Evolutionary conservation across 495 filamentous ascomycete genomes (phyloP).

Genomic region (Penicillium tannophilum): DNA sequence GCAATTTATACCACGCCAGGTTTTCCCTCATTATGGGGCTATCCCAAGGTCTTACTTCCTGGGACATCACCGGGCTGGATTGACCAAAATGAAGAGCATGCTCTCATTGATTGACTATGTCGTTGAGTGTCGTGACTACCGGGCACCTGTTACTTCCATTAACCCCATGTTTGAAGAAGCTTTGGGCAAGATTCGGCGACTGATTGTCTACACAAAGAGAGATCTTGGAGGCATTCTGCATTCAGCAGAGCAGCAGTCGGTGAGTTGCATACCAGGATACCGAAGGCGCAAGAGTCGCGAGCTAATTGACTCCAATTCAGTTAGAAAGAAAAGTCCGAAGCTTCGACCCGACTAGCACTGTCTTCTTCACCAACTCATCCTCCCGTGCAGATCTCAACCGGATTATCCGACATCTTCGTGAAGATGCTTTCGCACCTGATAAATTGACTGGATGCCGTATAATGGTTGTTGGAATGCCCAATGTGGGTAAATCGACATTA

Average conservation of each 20-base stretch:
- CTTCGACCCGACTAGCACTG: conserved; percentile 59
- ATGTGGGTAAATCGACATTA: conserved; percentile 87
- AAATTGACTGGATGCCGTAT: conserved; percentile 71
- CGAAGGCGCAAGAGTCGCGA: background rate
- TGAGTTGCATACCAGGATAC: conserved; percentile 22
- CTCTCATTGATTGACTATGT: conserved; percentile 83
- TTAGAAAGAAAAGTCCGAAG: conserved; percentile 51
- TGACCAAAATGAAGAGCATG: conserved; percentile 81
- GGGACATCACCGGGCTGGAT: conserved; percentile 88
- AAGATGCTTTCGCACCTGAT: conserved; percentile 45
- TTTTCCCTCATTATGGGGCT: conserved; percentile 67
- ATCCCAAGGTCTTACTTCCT: conserved; percentile 93
- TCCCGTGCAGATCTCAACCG: conserved; percentile 50
- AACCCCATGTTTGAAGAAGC: conserved; percentile 89
- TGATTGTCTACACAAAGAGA: conserved; percentile 90
- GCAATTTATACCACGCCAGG: conserved; percentile 70
- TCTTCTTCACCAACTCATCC: conserved; percentile 65
- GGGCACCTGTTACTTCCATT: conserved; percentile 81
- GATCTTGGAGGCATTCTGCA: conserved; percentile 63
- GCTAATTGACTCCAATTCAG: conserved; percentile 24
- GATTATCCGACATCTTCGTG: conserved; percentile 59
- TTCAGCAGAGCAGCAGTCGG: conserved; percentile 29
- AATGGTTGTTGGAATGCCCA: conserved; percentile 95
- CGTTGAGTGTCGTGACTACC: conserved; percentile 93
- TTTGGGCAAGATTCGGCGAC: conserved; percentile 65